Conservation (phyloP, 352 stramenopile species). For the Globisporangium heterothallicum region DNA sequence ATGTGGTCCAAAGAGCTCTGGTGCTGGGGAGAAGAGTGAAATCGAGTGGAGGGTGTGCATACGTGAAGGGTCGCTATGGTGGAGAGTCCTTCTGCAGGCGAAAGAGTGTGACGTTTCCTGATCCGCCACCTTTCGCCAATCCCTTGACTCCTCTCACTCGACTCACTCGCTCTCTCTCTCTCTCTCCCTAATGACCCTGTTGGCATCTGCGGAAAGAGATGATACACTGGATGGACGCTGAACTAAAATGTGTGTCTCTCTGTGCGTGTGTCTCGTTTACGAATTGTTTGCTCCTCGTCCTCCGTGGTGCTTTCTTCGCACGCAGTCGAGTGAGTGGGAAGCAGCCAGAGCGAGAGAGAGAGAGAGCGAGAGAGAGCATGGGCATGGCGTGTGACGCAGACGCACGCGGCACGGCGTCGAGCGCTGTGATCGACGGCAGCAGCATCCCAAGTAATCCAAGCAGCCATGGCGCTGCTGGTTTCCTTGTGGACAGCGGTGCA, state of each 20-base stretch:
- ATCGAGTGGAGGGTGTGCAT: too few species aligned
- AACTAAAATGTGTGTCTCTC: not conserved
- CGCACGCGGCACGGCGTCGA: constrained; percentile 21
- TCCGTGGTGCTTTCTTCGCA: not conserved
- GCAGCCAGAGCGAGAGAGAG: not conserved
- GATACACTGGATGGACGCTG: too few species aligned
- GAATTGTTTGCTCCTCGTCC: not conserved
- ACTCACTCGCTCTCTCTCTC: not conserved
- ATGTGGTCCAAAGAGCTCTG: too few species aligned
- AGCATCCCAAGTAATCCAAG: constrained; percentile 9
- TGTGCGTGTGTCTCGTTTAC: not conserved
- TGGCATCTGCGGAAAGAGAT: not conserved
- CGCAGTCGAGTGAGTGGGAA: constrained; percentile 5
- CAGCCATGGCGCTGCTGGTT: not conserved
- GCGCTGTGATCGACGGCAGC: not conserved
- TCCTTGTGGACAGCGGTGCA: not conserved
- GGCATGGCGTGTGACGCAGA: constrained; percentile 65
- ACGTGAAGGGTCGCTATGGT: too few species aligned
- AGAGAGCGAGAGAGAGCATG: constrained; percentile 26
- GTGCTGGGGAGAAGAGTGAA: too few species aligned
- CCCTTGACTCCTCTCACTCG: too few species aligned
- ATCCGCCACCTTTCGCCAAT: constrained; percentile 3
- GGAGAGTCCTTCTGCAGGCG: not conserved
- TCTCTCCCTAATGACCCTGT: not conserved
- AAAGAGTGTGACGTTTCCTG: constrained; percentile 10